Evolutionary conservation across 2,329 filamentous ascomycete species (phyloP).

Genomic region (Pseudogymnoascus sp.): DNA sequence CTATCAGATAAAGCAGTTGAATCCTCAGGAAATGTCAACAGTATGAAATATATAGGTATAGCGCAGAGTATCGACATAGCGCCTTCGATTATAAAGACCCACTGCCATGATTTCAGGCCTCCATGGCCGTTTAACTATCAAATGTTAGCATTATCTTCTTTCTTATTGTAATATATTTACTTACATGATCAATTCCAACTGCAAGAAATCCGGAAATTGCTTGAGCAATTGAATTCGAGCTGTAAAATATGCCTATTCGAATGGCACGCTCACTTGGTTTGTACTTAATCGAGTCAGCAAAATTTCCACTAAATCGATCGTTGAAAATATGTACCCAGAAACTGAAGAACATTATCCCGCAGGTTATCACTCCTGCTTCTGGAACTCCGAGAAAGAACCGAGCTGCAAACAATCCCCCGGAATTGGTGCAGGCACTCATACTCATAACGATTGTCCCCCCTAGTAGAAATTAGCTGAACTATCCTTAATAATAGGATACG

Average conservation of each 20-base stretch:
- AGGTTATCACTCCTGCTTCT: constrained; percentile 19
- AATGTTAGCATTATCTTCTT: neutral
- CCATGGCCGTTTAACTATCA: constrained; percentile 3
- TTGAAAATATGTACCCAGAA: constrained; percentile 14
- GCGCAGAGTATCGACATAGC: constrained; percentile 16
- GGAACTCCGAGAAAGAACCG: constrained; percentile 20
- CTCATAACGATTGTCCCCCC: constrained; percentile 10
- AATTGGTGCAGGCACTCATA: constrained; percentile 13
- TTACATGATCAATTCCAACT: constrained; percentile 15
- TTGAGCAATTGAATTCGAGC: constrained; percentile 19
- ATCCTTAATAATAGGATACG: neutral
- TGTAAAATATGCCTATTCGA: constrained; percentile 21
- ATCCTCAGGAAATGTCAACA: constrained; percentile 20
- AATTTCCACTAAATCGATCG: neutral
- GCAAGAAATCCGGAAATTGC: constrained; percentile 20
- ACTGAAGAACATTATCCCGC: constrained; percentile 22
- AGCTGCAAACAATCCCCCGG: constrained; percentile 15
- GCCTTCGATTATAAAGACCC: constrained; percentile 16
- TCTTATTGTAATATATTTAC: neutral
- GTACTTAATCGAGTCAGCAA: constrained; percentile 12
- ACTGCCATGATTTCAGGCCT: constrained; percentile 15
- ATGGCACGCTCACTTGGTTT: constrained; percentile 21
- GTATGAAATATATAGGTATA: constrained; percentile 17
- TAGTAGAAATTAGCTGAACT: neutral
- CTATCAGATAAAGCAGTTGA: constrained; percentile 17